Base-by-base conservation (phyloP, 345 rosid species). In the Populus euphratica region DNA sequence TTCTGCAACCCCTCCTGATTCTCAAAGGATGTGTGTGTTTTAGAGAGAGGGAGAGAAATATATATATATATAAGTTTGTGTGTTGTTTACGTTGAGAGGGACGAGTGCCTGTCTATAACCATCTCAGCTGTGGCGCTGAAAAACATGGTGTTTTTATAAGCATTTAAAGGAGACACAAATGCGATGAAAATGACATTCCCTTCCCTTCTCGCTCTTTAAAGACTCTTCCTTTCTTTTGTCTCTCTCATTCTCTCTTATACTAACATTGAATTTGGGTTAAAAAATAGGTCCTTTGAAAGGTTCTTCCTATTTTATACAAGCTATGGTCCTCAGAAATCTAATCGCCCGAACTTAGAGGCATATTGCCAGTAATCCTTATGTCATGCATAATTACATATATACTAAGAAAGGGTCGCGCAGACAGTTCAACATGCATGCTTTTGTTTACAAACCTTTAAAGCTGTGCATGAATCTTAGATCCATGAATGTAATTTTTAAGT, bases 51-150 rank as follows among this genome's bases (percentile, higher is more conserved):
- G 31, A 27, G 66, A 36, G 82, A 33, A 33, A 25, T 25, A 25
- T 25, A 25, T 25, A 25, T 25, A 25, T 25, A 25, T 79, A 54
- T 68, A 73, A 73, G 79, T 59, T 68, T 39, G 76, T 68, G 86
- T 78, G 75, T 81, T 78, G 82, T 85, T 81, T 81, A 61, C 76
- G 77, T 33, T 84, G 93, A 90, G 86, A 85, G 85, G 79, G 93
- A 90, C 91, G 69, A 41, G 27, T 76, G 90, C 85, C 87, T 83
- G 88, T 76, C 79, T 10, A 68, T 54, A 79, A 79, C 87, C 88
- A 84, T 87, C 81, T 81, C 86, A 84, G 83, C 86, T 81, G 83
- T 76, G 89, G 93, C 93, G 88, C 93, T 90, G 93, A 90, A 90
- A 90, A 90, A 84, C 91, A 90, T 90, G 93, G 84, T 61, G 67